Percentiles rank a stretch among this genome's conserved stretches.
Evolutionary conservation across 108 stramenopile species (phyloP).

Genomic region (Phaeodactylum tricornutum): DNA sequence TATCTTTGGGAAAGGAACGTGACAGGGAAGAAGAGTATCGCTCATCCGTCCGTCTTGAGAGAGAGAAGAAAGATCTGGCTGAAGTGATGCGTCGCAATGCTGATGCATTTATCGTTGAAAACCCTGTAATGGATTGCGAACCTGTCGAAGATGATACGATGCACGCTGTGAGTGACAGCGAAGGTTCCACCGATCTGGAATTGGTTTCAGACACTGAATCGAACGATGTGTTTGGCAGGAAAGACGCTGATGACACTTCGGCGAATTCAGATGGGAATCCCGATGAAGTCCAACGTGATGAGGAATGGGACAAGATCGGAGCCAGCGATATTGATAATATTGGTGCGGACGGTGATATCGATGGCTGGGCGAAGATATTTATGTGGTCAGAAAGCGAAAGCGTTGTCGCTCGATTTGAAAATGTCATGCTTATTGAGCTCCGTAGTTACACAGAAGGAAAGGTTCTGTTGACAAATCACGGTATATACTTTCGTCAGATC

Average conservation of each 20-base stretch:
- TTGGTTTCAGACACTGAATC: slow-evolving; percentile 3
- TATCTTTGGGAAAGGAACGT: slow-evolving; percentile 55
- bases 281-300: slow-evolving; percentile 4
- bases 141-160: slow-evolving; percentile 21
- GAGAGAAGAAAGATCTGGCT: slow-evolving; percentile 31
- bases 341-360: slow-evolving; percentile 25
- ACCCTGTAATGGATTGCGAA: slow-evolving; percentile 15
- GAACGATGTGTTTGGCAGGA: neutral
- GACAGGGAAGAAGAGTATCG: slow-evolving; percentile 45
- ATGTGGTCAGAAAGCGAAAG: slow-evolving; percentile 64
- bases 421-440: slow-evolving; percentile 53
- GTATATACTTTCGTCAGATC: slow-evolving; percentile 69
- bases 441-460: slow-evolving; percentile 45
- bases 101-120: slow-evolving; percentile 38
- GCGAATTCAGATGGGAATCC: slow-evolving; percentile 5
- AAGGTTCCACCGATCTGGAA: neutral
- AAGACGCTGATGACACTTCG: slow-evolving; percentile 6
- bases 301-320: slow-evolving; percentile 37
- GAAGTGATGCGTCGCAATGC: slow-evolving; percentile 43
- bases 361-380: slow-evolving; percentile 67
- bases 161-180: slow-evolving; percentile 26
- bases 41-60: no score
- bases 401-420: slow-evolving; percentile 59
- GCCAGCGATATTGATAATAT: slow-evolving; percentile 19
- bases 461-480: slow-evolving; percentile 65